Evolutionary conservation across 345 rosid genomes (phyloP).

Genomic region (Lumnitzera littorea): DNA sequence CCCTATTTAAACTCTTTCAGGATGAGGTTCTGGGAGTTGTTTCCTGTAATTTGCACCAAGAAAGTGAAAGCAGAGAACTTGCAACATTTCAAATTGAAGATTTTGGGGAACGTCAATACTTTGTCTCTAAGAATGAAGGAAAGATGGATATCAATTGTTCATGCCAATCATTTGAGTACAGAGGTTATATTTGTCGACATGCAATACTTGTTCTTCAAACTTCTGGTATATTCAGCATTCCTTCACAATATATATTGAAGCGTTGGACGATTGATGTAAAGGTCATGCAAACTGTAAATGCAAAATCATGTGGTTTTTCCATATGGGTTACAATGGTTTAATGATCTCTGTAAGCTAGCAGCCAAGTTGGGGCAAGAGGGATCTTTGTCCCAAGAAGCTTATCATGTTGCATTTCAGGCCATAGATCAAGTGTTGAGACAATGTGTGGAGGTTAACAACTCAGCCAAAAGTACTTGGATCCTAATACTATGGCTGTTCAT

Average conservation of each 20-base stretch:
- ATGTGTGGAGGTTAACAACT: slow-evolving; percentile 18
- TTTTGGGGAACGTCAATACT: slow-evolving; percentile 19
- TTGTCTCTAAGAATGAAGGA: slow-evolving; percentile 23
- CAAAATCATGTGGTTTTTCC: slow-evolving; percentile 13
- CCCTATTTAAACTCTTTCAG: slow-evolving; percentile 36
- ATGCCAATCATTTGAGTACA: slow-evolving; percentile 33
- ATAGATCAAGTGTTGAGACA: slow-evolving; percentile 25
- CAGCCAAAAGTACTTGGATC: slow-evolving; percentile 23
- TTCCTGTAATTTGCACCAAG: slow-evolving; percentile 29
- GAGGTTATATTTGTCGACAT: slow-evolving; percentile 41
- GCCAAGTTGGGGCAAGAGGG: slow-evolving; percentile 32
- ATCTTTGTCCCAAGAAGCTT: slow-evolving; percentile 33
- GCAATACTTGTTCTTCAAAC: slow-evolving; percentile 35
- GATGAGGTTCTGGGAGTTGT: slow-evolving; percentile 30
- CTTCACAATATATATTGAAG: slow-evolving; percentile 26
- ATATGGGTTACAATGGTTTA: slow-evolving; percentile 26
- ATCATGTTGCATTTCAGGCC: slow-evolving; percentile 27
- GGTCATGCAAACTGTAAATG: slow-evolving; percentile 10
- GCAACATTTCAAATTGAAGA: slow-evolving; percentile 26
- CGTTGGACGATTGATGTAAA: slow-evolving; percentile 39
- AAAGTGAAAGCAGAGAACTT: slow-evolving; percentile 20
- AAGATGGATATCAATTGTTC: slow-evolving; percentile 24
- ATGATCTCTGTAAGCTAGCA: slow-evolving; percentile 32
- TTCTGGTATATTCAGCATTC: slow-evolving; percentile 26
- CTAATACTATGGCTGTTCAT: slow-evolving; percentile 18